phyloP scores from a whole-genome alignment of 257 asterid species.

The Plantago elongata region DNA sequence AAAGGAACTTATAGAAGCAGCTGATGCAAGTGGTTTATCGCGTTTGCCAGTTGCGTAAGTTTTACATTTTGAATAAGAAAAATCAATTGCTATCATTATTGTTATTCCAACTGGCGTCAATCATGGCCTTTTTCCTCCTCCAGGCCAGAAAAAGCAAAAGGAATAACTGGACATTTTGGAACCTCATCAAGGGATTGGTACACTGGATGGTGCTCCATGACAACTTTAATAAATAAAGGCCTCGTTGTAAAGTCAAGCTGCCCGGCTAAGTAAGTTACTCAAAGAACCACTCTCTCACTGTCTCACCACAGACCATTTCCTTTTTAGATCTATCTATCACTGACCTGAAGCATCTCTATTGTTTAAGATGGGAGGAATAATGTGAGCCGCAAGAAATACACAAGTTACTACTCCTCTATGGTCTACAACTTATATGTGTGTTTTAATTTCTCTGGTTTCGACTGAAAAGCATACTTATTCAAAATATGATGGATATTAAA shows the following conservation, averaged over 20 bases:
- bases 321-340: slow-evolving; percentile 8
- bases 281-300: slow-evolving; percentile 10
- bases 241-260: slow-evolving; percentile 91
- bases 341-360: not conserved
- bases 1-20: slow-evolving; percentile 80
- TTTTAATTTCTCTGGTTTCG: no score
- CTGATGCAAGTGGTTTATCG: slow-evolving; percentile 94
- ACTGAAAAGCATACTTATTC: no score
- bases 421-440: no score
- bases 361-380: slow-evolving; percentile 5
- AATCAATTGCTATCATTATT: slow-evolving; percentile 5
- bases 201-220: slow-evolving; percentile 97
- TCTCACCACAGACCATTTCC: not conserved
- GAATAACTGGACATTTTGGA: slow-evolving; percentile 72
- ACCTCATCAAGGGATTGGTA: slow-evolving; percentile 90
- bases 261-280: slow-evolving; percentile 79
- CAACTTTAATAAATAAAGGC: slow-evolving; percentile 65
- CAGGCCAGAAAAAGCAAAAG: slow-evolving; percentile 87
- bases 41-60: slow-evolving; percentile 71
- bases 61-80: slow-evolving; percentile 15
- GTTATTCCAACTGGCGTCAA: slow-evolving; percentile 16
- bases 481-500: no score
- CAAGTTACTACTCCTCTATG: no score
- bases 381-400: not conserved
- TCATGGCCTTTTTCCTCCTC: slow-evolving; percentile 13